phyloP scores from a whole-genome alignment of 2,329 filamentous ascomycete genomes.

The Arthrobotrys megalospora region DNA sequence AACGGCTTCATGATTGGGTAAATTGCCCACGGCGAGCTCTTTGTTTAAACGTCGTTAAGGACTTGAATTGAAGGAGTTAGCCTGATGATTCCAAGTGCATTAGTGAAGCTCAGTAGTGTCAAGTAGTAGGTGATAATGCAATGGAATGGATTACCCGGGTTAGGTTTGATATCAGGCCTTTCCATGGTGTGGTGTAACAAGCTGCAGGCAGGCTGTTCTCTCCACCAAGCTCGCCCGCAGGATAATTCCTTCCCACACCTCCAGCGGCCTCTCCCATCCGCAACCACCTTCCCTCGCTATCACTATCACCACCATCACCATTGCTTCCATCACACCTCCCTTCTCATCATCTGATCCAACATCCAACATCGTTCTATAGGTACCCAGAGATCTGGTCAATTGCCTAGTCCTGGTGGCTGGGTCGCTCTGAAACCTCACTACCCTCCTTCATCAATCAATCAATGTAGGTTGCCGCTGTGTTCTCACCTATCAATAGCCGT shows the following conservation, averaged over 20 bases:
- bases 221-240: background rate
- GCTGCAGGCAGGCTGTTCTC: background rate
- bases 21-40: background rate
- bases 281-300: background rate
- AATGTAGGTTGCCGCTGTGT: background rate
- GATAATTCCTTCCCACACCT: background rate
- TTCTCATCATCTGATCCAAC: slow-evolving; percentile 31
- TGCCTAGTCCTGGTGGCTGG: slow-evolving; percentile 1
- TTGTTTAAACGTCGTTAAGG: background rate
- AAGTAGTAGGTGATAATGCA: too few species aligned
- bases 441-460: background rate
- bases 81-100: background rate
- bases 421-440: background rate
- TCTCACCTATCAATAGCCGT: background rate
- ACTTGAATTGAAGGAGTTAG: background rate
- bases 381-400: slow-evolving; percentile 2
- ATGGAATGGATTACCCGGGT: background rate
- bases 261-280: background rate
- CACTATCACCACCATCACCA: slow-evolving; percentile 24
- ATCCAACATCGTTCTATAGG: slow-evolving; percentile 28
- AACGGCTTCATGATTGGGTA: slow-evolving; percentile 12
- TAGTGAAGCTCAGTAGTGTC: background rate
- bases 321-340: slow-evolving; percentile 2
- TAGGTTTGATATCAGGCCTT: slow-evolving; percentile 15
- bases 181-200: slow-evolving; percentile 29